These are phyloP conservation scores for Debaryomyces fabryi DNA, from an alignment of 1,139 yeast genomes.

Conservation along the genomic window DNA sequence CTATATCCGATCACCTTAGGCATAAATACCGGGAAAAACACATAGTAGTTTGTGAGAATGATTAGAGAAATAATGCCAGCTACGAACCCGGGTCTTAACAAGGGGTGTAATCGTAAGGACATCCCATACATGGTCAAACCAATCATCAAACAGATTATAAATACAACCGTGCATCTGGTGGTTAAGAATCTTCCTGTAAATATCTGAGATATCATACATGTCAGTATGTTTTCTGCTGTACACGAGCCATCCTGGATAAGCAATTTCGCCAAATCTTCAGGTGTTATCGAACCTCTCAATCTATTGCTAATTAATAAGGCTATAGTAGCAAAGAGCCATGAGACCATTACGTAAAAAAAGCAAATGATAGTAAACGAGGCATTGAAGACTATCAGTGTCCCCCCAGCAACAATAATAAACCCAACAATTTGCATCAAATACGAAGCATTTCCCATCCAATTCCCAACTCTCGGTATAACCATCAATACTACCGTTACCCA, in stretches of 20 bases:
- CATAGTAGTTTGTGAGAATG: conserved; percentile 29
- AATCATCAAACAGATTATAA: conserved; percentile 27
- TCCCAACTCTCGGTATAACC: conserved; percentile 26
- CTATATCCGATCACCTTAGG: conserved; percentile 24
- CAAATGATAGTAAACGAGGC: conserved; percentile 20
- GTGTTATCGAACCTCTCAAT: conserved; percentile 25
- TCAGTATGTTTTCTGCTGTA: conserved; percentile 20
- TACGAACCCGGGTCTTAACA: conserved; percentile 25
- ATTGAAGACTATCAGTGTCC: conserved; percentile 25
- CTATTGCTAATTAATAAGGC: conserved; percentile 28
- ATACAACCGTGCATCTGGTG: conserved; percentile 27
- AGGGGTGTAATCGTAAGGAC: conserved; percentile 22
- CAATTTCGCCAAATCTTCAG: conserved; percentile 17
- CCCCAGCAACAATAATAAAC: conserved; percentile 34
- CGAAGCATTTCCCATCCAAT: conserved; percentile 36
- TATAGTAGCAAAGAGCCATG: conserved; percentile 30
- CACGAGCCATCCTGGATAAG: conserved; percentile 34
- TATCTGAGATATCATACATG: conserved; percentile 26
- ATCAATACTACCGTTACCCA: conserved; percentile 31
- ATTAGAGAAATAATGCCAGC: conserved; percentile 26
- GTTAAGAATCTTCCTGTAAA: conserved; percentile 34
- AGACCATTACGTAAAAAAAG: conserved; percentile 21
- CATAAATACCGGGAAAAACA: conserved; percentile 30
- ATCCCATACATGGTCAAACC: conserved; percentile 31
- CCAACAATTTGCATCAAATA: conserved; percentile 33